Evolutionary conservation across 257 asterid species (phyloP).

Genomic region (Solanum raphanifolium): DNA sequence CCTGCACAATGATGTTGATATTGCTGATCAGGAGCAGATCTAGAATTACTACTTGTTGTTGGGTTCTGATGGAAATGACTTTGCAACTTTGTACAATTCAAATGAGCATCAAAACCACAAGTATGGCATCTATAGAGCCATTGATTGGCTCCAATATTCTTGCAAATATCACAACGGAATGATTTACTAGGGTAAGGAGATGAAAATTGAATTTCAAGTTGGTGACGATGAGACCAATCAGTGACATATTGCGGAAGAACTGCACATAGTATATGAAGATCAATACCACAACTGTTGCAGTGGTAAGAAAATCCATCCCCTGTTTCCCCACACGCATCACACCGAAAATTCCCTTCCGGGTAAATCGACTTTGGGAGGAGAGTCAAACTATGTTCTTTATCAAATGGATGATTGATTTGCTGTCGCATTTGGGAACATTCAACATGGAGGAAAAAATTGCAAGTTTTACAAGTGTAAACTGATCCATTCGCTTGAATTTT

Average conservation of each 20-base stretch:
- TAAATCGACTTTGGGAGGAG: constrained; percentile 35
- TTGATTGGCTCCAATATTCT: constrained; percentile 13
- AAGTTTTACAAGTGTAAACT: constrained; percentile 34
- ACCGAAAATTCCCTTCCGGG: constrained; percentile 21
- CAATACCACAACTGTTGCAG: constrained; percentile 43
- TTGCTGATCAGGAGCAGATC: constrained; percentile 8
- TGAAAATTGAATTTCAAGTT: constrained; percentile 27
- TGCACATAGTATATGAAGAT: constrained; percentile 43
- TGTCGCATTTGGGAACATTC: constrained; percentile 45
- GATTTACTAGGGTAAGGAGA: constrained; percentile 24
- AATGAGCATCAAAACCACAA: constrained; percentile 52
- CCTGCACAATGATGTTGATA: neutral
- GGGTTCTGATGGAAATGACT: neutral
- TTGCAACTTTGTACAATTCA: constrained; percentile 30
- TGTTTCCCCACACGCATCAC: constrained; percentile 37
- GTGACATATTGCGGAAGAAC: constrained; percentile 21
- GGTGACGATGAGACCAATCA: constrained; percentile 24
- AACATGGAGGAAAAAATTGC: constrained; percentile 42
- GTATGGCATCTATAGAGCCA: constrained; percentile 48
- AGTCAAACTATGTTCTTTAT: constrained; percentile 22
- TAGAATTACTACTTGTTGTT: neutral
- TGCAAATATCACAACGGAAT: constrained; percentile 40
- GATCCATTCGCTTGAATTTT: constrained; percentile 20
- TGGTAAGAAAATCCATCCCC: constrained; percentile 36
- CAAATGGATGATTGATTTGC: constrained; percentile 43